Conservation (phyloP, 306 rosid genomes). For the Luffa acutangula region DNA sequence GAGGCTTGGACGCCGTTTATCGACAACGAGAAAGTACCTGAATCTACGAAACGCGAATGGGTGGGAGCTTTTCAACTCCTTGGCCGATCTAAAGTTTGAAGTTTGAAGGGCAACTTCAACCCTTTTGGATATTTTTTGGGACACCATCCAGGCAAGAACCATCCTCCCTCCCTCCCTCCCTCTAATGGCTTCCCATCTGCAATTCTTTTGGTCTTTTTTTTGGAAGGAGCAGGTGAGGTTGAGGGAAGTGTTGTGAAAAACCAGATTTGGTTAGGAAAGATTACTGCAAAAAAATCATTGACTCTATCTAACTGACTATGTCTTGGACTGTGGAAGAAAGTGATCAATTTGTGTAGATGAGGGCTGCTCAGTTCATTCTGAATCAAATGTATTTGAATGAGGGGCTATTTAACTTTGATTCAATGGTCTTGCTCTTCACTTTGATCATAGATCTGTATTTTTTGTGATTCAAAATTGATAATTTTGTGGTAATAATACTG, state of each 20-base stretch:
- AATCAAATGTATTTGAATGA: background rate
- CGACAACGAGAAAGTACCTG: conserved; percentile 21
- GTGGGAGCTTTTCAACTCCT: conserved; percentile 25
- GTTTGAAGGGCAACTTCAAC: background rate
- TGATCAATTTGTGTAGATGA: background rate
- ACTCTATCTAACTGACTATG: conserved; percentile 1
- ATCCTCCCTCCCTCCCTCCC: background rate
- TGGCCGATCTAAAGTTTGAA: conserved; percentile 1
- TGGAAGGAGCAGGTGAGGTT: conserved; percentile 9
- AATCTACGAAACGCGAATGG: conserved; percentile 31
- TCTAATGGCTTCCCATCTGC: conserved; percentile 5
- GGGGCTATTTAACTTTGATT: background rate
- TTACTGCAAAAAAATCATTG: background rate
- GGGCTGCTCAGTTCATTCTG: background rate
- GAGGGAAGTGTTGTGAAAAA: conserved; percentile 4
- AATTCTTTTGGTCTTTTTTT: background rate
- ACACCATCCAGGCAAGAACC: background rate
- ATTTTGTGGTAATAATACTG: background rate
- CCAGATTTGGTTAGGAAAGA: background rate
- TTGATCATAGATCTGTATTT: background rate
- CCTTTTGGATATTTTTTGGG: background rate
- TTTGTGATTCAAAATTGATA: background rate
- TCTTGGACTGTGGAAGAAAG: conserved; percentile 1
- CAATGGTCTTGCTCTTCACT: background rate
- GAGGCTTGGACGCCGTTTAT: conserved; percentile 42